Conservation (phyloP, 2,329 filamentous ascomycete species). For the Gnomoniopsis smithogilvyi region DNA sequence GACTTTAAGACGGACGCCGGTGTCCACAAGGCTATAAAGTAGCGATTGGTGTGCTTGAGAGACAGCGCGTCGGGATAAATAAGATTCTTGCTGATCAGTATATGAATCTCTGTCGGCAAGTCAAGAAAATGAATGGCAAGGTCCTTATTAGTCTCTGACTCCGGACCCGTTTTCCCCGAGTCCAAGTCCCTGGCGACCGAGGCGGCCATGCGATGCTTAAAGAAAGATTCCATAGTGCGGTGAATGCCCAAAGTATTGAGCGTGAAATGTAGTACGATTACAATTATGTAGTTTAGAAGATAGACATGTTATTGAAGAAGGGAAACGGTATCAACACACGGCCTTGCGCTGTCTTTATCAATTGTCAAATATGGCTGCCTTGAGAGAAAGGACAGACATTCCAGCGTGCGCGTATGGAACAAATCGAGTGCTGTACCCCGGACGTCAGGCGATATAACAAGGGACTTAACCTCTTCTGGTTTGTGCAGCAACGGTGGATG, state of each 20-base stretch:
- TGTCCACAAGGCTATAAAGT: slow-evolving; percentile 63
- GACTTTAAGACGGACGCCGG: slow-evolving; percentile 63
- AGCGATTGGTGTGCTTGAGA: slow-evolving; percentile 61
- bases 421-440: background rate
- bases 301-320: background rate
- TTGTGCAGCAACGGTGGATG: background rate
- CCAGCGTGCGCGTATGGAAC: background rate
- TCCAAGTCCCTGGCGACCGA: background rate
- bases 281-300: background rate
- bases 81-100: slow-evolving; percentile 57
- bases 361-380: slow-evolving; percentile 10
- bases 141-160: background rate
- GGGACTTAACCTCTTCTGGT: background rate
- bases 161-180: background rate
- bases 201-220: background rate
- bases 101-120: slow-evolving; percentile 65
- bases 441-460: background rate
- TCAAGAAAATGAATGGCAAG: slow-evolving; percentile 35
- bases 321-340: too few species aligned
- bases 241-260: background rate
- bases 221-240: slow-evolving; percentile 1
- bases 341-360: background rate
- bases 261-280: background rate
- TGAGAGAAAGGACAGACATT: slow-evolving; percentile 2
- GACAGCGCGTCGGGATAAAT: slow-evolving; percentile 70